These are phyloP conservation scores for Aureococcus anophagefferens DNA, from an alignment of 108 stramenopile species.

Conservation along the genomic window DNA sequence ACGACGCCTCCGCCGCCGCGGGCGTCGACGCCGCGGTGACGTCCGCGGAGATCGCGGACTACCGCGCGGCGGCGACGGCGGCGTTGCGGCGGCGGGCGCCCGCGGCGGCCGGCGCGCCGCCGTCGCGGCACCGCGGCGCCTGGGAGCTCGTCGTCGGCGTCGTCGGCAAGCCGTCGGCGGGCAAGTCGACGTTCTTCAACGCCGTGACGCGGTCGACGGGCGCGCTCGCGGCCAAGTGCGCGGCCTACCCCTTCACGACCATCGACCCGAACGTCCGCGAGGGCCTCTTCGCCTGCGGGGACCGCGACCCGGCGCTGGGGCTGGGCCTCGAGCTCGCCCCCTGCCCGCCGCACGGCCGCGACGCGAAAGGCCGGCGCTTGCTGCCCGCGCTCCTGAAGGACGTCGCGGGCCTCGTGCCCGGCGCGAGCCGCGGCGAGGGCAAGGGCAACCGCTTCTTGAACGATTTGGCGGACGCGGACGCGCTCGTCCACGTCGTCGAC, in stretches of 20 bases:
- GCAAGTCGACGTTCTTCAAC: conserved; percentile 80
- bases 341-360: conserved; percentile 51
- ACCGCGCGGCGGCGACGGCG: neutral
- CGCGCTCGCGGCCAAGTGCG: conserved; percentile 58
- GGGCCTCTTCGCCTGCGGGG: conserved; percentile 57
- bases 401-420: conserved; percentile 81
- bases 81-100: neutral
- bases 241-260: conserved; percentile 83
- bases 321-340: no score
- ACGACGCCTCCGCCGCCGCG: conserved; percentile 1
- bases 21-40: neutral
- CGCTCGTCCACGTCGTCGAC: conserved; percentile 72
- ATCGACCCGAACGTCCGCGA: conserved; percentile 80
- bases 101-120: neutral
- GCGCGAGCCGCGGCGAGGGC: conserved; percentile 71
- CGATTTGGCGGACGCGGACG: conserved; percentile 77
- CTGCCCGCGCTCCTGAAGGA: conserved; percentile 71
- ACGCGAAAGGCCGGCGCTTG: conserved; percentile 53
- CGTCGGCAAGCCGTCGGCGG: conserved; percentile 26
- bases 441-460: conserved; percentile 75
- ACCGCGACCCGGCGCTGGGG: conserved; percentile 37
- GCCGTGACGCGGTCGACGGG: conserved; percentile 69
- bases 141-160: conserved; percentile 1
- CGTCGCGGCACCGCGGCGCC: neutral
- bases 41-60: neutral